Evolutionary conservation across 2,329 filamentous ascomycete genomes (phyloP).

Genomic region (Aspergillus brasiliensis): DNA sequence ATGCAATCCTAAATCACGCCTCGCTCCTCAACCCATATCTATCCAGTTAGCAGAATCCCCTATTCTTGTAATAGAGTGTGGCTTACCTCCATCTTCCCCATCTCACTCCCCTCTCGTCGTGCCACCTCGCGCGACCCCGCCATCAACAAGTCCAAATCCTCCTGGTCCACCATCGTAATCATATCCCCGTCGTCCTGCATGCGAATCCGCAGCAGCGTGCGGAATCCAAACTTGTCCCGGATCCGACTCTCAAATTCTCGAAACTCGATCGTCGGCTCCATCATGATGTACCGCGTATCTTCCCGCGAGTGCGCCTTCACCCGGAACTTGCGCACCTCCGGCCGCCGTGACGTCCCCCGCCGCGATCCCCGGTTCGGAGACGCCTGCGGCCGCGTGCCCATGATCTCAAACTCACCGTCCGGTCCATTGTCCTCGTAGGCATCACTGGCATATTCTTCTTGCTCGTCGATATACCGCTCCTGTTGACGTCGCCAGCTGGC

Average conservation of each 20-base stretch:
- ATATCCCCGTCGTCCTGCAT: constrained; percentile 91
- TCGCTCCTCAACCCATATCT: constrained; percentile 49
- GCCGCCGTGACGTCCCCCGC: constrained; percentile 43
- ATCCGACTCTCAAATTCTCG: constrained; percentile 77
- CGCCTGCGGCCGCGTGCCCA: constrained; percentile 52
- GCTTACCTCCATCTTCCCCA: constrained; percentile 94
- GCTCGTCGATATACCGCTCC: constrained; percentile 74
- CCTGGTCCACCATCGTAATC: constrained; percentile 96
- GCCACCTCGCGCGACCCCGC: constrained; percentile 68
- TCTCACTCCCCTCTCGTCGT: constrained; percentile 72
- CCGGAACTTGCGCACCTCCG: constrained; percentile 75
- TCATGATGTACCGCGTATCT: constrained; percentile 91
- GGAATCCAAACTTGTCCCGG: constrained; percentile 80
- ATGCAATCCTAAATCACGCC: constrained; percentile 27
- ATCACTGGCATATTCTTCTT: constrained; percentile 71
- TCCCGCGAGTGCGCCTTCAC: constrained; percentile 86
- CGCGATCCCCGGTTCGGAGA: constrained; percentile 30
- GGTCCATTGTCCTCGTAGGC: constrained; percentile 67
- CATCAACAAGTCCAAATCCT: constrained; percentile 89
- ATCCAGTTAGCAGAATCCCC: constrained; percentile 9
- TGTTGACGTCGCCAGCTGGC: constrained; percentile 48
- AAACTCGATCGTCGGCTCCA: constrained; percentile 72
- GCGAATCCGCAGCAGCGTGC: constrained; percentile 69
- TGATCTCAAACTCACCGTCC: constrained; percentile 78
- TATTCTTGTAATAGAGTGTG: not conserved